A percentile compares a stretch with the other conserved stretches of the same genome.
phyloP scores from a whole-genome alignment of 1,284 basidiomycete species.

The Malassezia arunalokei region DNA sequence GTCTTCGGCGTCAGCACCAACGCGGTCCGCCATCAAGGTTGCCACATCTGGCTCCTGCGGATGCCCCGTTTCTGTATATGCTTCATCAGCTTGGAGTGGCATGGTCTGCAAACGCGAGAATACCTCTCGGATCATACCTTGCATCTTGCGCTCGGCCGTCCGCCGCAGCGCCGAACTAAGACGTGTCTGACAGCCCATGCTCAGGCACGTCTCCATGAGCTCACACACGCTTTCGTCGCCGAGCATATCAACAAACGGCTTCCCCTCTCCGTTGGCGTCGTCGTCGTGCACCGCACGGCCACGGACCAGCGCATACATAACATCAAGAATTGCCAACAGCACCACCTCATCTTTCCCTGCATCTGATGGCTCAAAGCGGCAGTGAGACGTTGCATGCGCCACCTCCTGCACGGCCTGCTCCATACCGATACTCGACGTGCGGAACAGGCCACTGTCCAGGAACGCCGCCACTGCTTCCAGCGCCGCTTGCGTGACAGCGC shows the following conservation, averaged over 20 bases:
- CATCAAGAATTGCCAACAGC: slow-evolving; percentile 74
- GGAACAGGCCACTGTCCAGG: slow-evolving; percentile 65
- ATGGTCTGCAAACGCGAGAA: slow-evolving; percentile 63
- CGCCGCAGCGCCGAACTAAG: slow-evolving; percentile 76
- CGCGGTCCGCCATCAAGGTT: slow-evolving; percentile 30
- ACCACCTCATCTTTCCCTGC: slow-evolving; percentile 76
- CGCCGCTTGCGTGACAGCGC: slow-evolving; percentile 80
- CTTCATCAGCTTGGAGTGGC: slow-evolving; percentile 30
- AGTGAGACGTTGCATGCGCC: slow-evolving; percentile 79
- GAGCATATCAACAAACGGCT: slow-evolving; percentile 29
- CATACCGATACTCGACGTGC: slow-evolving; percentile 44
- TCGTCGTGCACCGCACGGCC: slow-evolving; percentile 49
- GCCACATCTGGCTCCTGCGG: slow-evolving; percentile 31
- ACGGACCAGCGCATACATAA: slow-evolving; percentile 66
- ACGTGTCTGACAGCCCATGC: slow-evolving; percentile 91
- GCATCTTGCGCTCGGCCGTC: slow-evolving; percentile 89
- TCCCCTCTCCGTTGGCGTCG: background rate
- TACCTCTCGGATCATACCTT: slow-evolving; percentile 67
- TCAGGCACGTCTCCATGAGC: slow-evolving; percentile 93
- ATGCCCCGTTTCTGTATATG: slow-evolving; percentile 22
- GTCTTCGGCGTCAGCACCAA: slow-evolving; percentile 28
- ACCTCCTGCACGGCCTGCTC: slow-evolving; percentile 62
- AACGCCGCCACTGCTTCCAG: slow-evolving; percentile 76
- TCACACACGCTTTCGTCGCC: slow-evolving; percentile 90
- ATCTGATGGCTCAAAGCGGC: slow-evolving; percentile 94